Conservation (phyloP, 2,329 filamentous ascomycete genomes). For the Talaromyces sp. region DNA sequence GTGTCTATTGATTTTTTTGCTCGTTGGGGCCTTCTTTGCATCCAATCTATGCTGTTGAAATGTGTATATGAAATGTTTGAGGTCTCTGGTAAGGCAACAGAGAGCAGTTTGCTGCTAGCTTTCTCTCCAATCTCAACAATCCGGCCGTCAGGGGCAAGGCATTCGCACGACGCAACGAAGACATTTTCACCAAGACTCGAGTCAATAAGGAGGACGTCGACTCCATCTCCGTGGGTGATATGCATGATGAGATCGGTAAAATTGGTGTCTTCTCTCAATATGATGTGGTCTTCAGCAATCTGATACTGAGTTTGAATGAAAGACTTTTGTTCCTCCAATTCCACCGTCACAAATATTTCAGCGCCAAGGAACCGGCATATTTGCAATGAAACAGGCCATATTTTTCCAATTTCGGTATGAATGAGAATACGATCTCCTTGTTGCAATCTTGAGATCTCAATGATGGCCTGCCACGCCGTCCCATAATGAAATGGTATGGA, state of each 20-base stretch:
- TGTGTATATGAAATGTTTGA: neutral
- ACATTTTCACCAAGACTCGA: neutral
- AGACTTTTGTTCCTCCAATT: constrained; percentile 10
- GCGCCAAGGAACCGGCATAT: constrained; percentile 12
- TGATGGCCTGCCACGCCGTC: neutral
- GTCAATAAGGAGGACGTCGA: neutral
- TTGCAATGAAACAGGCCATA: constrained; percentile 14
- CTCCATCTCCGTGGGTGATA: neutral
- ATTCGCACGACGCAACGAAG: constrained; percentile 4
- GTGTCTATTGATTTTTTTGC: neutral
- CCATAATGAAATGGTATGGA: neutral
- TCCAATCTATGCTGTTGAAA: neutral
- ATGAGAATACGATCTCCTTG: constrained; percentile 15
- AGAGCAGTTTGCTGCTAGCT: neutral
- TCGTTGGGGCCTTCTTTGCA: neutral
- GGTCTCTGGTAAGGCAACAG: neutral
- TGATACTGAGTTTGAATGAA: constrained; percentile 8
- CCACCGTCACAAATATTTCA: constrained; percentile 14
- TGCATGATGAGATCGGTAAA: neutral
- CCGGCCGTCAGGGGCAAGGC: constrained; percentile 2
- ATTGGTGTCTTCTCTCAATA: constrained; percentile 9
- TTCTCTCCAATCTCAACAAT: constrained; percentile 8
- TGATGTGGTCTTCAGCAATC: constrained; percentile 5
- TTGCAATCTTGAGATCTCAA: constrained; percentile 9
- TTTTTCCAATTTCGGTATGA: constrained; percentile 13